These are phyloP conservation scores for Paramecium biaurelia DNA, from an alignment of 73 alveolate genomes.

Conservation along the genomic window DNA sequence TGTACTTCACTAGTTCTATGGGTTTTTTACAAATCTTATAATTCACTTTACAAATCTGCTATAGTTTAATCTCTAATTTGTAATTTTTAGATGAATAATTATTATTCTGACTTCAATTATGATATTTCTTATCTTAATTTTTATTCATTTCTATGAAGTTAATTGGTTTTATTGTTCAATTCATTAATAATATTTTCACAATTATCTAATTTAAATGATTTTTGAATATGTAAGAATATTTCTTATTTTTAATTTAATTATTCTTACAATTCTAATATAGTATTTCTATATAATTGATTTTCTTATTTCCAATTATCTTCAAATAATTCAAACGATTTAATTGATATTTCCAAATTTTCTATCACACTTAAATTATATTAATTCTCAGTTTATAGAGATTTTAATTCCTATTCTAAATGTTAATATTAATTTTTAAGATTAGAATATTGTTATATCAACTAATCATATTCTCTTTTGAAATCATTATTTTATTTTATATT, in stretches of 20 bases:
- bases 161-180: neutral
- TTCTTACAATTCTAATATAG: neutral
- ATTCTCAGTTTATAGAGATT: neutral
- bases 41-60: neutral
- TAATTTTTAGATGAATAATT: neutral
- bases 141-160: neutral
- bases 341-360: neutral
- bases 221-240: neutral
- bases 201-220: neutral
- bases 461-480: neutral
- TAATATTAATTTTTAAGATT: neutral
- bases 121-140: neutral
- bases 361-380: neutral
- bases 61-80: neutral
- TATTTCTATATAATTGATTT: neutral
- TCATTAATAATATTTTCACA: neutral
- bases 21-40: neutral
- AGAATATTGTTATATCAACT: neutral
- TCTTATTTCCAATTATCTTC: conserved; percentile 1
- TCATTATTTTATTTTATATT: neutral
- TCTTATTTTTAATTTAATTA: neutral
- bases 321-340: neutral
- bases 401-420: neutral
- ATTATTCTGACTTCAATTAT: neutral
- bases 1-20: neutral